A percentile compares a stretch with the other conserved stretches of the same genome.
phyloP scores from a whole-genome alignment of 164 flowering plant species.

The Kingdonia uniflora region DNA sequence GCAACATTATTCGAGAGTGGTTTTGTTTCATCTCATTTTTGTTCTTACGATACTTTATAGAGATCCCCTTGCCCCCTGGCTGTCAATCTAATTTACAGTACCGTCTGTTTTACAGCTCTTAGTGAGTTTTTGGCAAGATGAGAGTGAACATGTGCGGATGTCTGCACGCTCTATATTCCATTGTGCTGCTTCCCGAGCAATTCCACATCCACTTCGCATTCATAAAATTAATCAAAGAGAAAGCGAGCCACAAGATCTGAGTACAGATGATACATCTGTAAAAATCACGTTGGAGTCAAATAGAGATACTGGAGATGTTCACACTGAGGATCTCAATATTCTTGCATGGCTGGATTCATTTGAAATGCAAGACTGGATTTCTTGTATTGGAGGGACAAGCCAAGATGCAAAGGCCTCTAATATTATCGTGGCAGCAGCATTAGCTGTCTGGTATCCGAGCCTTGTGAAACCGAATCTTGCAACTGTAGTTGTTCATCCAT shows the following conservation, averaged over 20 bases:
- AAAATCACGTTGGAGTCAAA: conserved; percentile 11
- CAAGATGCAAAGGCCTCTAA: conserved; percentile 98
- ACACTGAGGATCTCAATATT: conserved; percentile 41
- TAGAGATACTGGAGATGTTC: conserved; percentile 15
- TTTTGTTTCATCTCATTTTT: too few species aligned
- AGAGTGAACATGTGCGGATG: conserved; percentile 92
- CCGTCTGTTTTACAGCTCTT: conserved; percentile 48
- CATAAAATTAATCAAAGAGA: conserved; percentile 26
- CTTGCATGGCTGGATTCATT: conserved; percentile 81
- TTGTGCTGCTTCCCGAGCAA: conserved; percentile 93
- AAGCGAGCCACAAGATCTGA: conserved; percentile 10
- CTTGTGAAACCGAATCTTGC: conserved; percentile 71
- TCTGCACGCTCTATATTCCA: conserved; percentile 97
- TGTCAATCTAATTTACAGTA: too few species aligned
- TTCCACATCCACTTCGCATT: conserved; percentile 60
- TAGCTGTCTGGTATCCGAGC: conserved; percentile 92
- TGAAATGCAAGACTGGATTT: conserved; percentile 92
- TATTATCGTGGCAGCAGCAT: conserved; percentile 90
- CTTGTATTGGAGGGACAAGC: conserved; percentile 92
- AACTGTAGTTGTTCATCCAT: conserved; percentile 54
- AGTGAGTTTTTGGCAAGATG: conserved; percentile 94
- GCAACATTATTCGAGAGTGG: too few species aligned
- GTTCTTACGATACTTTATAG: too few species aligned
- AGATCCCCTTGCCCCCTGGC: too few species aligned
- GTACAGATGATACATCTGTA: conserved; percentile 14